phyloP scores from a whole-genome alignment of 139 green algal genomes.

The Tetraselmis chui region DNA sequence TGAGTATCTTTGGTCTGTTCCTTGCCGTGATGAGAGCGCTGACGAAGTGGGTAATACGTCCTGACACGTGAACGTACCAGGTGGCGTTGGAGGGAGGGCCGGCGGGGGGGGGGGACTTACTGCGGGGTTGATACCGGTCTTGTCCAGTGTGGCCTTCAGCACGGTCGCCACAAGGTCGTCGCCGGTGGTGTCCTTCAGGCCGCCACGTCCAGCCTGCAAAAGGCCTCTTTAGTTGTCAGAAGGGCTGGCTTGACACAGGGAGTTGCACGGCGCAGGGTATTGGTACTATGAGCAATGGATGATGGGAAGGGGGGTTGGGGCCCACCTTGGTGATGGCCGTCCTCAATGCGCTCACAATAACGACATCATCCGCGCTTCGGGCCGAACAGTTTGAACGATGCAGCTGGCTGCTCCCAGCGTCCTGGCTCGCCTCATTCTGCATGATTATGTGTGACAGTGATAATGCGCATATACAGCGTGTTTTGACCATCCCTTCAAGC shows the following conservation, averaged over 20 bases:
- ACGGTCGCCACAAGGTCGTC: constrained; percentile 86
- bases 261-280: no score
- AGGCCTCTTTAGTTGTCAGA: no score
- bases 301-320: neutral
- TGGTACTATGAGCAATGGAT: neutral
- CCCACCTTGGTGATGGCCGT: constrained; percentile 80
- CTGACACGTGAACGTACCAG: no score
- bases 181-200: constrained; percentile 83
- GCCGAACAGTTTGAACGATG: constrained; percentile 20
- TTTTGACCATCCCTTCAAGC: constrained; percentile 14
- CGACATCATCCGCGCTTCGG: constrained; percentile 68
- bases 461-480: neutral
- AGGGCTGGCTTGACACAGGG: no score
- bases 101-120: no score
- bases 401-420: constrained; percentile 55
- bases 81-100: no score
- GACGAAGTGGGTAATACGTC: no score
- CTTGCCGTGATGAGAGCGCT: no score
- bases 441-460: neutral
- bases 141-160: constrained; percentile 68
- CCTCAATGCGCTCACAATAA: constrained; percentile 81
- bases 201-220: constrained; percentile 71
- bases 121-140: constrained; percentile 63
- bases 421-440: constrained; percentile 63
- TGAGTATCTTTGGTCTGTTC: no score